phyloP scores from a whole-genome alignment of 441 rosid species.

The Corymbia calophylla region DNA sequence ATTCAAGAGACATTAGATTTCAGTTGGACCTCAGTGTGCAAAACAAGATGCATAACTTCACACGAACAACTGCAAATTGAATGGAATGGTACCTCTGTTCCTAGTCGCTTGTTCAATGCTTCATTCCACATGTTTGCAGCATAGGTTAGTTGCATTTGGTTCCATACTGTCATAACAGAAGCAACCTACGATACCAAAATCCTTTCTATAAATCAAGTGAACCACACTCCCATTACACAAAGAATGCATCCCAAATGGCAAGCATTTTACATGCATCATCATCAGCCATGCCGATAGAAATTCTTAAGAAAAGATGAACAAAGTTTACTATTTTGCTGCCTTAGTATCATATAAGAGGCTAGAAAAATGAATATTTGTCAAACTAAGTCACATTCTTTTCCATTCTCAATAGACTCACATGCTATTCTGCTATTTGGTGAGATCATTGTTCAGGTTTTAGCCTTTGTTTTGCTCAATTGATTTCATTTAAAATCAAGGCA shows the following conservation, averaged over 20 bases:
- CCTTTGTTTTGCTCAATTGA: background rate
- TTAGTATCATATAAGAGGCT: background rate
- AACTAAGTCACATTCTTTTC: background rate
- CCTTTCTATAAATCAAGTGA: constrained; percentile 4
- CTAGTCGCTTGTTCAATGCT: constrained; percentile 91
- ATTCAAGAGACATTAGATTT: background rate
- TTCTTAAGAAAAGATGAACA: background rate
- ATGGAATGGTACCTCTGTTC: constrained; percentile 53
- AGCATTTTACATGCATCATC: background rate
- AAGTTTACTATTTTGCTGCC: background rate
- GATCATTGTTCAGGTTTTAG: background rate
- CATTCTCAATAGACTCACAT: background rate
- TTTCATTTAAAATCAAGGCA: background rate
- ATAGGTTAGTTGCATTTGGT: constrained; percentile 2
- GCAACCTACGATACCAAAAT: background rate
- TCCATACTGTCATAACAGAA: background rate
- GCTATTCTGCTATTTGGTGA: background rate
- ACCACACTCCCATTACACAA: background rate
- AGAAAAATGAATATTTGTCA: background rate
- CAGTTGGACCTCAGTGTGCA: background rate
- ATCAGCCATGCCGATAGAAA: background rate
- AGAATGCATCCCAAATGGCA: background rate
- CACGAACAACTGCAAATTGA: background rate
- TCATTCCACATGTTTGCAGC: constrained; percentile 30
- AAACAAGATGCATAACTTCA: background rate